Evolutionary conservation across 805 yeast genomes (phyloP).

Genomic region (Kodamaea laetipori): DNA sequence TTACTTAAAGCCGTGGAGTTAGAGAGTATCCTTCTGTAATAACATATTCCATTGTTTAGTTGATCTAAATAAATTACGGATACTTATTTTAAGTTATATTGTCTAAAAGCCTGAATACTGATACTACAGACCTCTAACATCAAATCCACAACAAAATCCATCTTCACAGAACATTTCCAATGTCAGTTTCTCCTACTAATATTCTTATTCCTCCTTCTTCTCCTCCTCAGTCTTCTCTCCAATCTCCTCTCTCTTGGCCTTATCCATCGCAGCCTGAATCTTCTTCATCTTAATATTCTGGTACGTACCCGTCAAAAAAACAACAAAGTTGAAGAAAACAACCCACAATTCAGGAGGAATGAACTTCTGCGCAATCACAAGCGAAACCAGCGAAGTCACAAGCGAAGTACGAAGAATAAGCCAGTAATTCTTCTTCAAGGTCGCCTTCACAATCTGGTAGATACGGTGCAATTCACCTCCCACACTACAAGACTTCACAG

Average conservation of each 20-base stretch:
- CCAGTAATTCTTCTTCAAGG: conserved; percentile 46
- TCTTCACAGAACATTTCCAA: too few relatives aligned
- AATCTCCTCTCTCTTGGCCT: conserved; percentile 8
- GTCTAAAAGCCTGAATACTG: too few relatives aligned
- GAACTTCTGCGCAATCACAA: conserved; percentile 58
- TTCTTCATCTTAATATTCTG: conserved; percentile 59
- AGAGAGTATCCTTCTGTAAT: too few relatives aligned
- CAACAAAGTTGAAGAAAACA: conserved; percentile 58
- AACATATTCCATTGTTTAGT: too few relatives aligned
- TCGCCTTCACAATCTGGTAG: conserved; percentile 23
- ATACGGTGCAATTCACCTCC: conserved; percentile 17
- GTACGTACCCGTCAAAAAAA: conserved; percentile 60
- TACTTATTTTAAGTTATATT: too few relatives aligned
- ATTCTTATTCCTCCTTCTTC: too few relatives aligned
- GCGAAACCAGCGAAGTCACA: conserved; percentile 53
- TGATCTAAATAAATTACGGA: too few relatives aligned
- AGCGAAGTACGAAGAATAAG: conserved; percentile 54
- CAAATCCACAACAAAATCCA: too few relatives aligned
- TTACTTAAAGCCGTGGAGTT: too few relatives aligned
- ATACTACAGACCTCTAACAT: too few relatives aligned
- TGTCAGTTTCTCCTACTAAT: too few relatives aligned
- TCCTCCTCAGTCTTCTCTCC: conserved; percentile 11
- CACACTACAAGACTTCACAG: conserved; percentile 9
- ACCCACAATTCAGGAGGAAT: conserved; percentile 64
- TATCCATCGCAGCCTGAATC: conserved; percentile 18